Evolutionary conservation across 768 basidiomycete genomes (phyloP).

Genomic region (Lactarius psammicola): DNA sequence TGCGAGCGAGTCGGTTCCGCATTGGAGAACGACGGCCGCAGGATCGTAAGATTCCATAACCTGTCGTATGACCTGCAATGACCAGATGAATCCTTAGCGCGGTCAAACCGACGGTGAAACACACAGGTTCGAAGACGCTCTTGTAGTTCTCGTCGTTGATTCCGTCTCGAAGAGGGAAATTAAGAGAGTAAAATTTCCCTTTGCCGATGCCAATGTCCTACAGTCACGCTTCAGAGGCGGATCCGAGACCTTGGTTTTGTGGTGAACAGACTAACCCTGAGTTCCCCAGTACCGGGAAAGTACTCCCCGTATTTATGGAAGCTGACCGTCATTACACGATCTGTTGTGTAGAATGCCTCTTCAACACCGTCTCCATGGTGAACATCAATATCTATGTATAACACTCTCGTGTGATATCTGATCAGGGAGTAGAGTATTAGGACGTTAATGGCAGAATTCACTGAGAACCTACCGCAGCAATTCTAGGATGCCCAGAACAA

Average conservation of each 20-base stretch:
- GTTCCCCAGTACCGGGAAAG: slow-evolving; percentile 98
- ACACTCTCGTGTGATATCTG: slow-evolving; percentile 91
- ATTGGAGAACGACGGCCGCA: slow-evolving; percentile 93
- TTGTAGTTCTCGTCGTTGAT: slow-evolving; percentile 95
- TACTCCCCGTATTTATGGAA: slow-evolving; percentile 99
- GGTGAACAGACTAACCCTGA: slow-evolving; percentile 56
- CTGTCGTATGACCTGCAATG: slow-evolving; percentile 75
- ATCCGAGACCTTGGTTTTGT: not conserved
- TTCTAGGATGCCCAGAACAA: slow-evolving; percentile 95
- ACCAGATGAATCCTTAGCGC: slow-evolving; percentile 3
- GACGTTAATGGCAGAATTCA: not conserved
- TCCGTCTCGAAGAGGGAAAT: slow-evolving; percentile 93
- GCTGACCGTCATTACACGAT: slow-evolving; percentile 96
- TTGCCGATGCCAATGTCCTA: slow-evolving; percentile 93
- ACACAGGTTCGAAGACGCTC: slow-evolving; percentile 90
- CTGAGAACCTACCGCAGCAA: slow-evolving; percentile 62
- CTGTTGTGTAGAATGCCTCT: slow-evolving; percentile 98
- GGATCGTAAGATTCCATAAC: slow-evolving; percentile 96
- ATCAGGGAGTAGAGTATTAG: not conserved
- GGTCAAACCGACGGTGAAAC: slow-evolving; percentile 32
- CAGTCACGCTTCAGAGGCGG: not conserved
- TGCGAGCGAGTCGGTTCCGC: slow-evolving; percentile 94
- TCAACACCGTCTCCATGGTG: slow-evolving; percentile 99
- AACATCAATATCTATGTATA: slow-evolving; percentile 98
- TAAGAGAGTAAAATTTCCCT: slow-evolving; percentile 91